Evolutionary conservation across 2,329 filamentous ascomycete species (phyloP), one percentile per base, ranked within the genome.

Genomic region (Cercospora sp.): DNA sequence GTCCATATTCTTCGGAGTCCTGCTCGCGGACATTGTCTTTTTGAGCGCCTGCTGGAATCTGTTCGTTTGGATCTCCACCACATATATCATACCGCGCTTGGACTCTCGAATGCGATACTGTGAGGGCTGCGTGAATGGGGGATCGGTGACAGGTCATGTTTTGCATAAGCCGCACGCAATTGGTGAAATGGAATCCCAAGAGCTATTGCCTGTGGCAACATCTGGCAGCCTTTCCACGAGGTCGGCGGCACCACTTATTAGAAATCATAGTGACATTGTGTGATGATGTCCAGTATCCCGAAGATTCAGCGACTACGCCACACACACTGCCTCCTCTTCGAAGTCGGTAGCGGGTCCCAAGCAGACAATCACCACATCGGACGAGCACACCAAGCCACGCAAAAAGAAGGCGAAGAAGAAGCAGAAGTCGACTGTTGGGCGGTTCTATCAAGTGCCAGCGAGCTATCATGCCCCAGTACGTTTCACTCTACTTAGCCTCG

Each of bases 21-120:
- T 67, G 5, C 45, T 67, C n/a, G 65, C 65, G 3, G 65, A 67
- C 23, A 51, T 67, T 7, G 59, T 67, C 12, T 67, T 67, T 30
- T 36, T 67, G 31, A 45, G 53, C 2, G 65, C 65, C 16, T 63
- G 59, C 31, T 67, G 60, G 60, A 67, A 57, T 5, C 5, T 53
- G 0, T 66, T 66, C 20, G 31, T 55, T 5, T 66, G 23, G 16
- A 28, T 58, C 16, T 48, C 59, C 4, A 66, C 64, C 3, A 57
- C 40, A 45, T 66, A 62, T n/a, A 33, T 33, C 40, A 30, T 51
- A 33, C 58, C 30, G 36, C 58, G 36, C 16, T 23, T 62, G 26
- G 64, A 66, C 23, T 23, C 63, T 9, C 63, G 58, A 36, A 20
- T 53, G 45, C 28, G 36, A 7, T 60, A 55, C 16, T 65, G 63